These are phyloP conservation scores for Coleophoma eucalyptorum DNA, from an alignment of 2,329 filamentous ascomycete genomes.

Conservation along the genomic window DNA sequence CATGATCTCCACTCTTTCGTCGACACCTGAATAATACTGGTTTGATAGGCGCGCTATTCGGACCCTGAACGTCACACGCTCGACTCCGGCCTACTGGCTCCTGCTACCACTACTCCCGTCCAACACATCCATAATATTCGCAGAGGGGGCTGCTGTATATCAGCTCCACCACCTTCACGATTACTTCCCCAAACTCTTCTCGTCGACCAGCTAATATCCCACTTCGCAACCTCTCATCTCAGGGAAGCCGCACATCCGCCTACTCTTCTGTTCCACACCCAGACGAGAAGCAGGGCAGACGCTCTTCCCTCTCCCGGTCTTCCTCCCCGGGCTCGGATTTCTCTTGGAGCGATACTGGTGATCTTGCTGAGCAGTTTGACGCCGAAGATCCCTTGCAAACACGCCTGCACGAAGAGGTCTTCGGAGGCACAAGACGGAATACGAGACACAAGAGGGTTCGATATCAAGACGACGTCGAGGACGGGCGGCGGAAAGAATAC, in stretches of 20 bases:
- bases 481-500: constrained; percentile 37
- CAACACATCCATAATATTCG: neutral
- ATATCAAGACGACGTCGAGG: constrained; percentile 47
- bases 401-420: constrained; percentile 59
- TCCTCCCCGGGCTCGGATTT: constrained; percentile 63
- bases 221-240: constrained; percentile 66
- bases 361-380: constrained; percentile 88
- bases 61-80: constrained; percentile 2
- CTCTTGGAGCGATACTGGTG: constrained; percentile 92
- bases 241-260: constrained; percentile 21
- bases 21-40: neutral
- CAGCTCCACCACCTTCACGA: constrained; percentile 80
- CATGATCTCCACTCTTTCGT: constrained; percentile 3
- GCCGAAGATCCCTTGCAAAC: constrained; percentile 77
- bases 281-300: constrained; percentile 34
- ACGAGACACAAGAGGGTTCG: constrained; percentile 61
- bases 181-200: constrained; percentile 68
- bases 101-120: neutral
- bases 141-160: constrained; percentile 63
- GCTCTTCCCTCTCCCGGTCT: constrained; percentile 44
- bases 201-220: constrained; percentile 83
- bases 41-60: neutral
- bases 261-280: constrained; percentile 40
- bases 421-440: constrained; percentile 44
- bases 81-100: neutral